Percentiles rank a stretch among this genome's conserved stretches.
These are phyloP conservation scores for Hygrophila difformis DNA, from an alignment of 257 asterid genomes.

Conservation along the genomic window DNA sequence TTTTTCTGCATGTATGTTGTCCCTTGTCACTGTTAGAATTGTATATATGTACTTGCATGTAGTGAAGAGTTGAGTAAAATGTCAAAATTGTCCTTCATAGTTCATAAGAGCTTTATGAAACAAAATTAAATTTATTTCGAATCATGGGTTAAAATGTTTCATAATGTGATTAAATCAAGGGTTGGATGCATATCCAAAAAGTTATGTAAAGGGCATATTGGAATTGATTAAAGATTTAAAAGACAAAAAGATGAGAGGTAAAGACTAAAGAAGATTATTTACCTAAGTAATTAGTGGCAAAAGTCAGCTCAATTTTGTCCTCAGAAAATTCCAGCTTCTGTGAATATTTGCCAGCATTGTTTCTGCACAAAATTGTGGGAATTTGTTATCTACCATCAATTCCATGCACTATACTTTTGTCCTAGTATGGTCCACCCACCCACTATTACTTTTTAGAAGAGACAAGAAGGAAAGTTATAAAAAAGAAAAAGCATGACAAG, in stretches of 20 bases:
- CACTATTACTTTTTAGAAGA: background rate
- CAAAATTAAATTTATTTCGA: too few relatives aligned
- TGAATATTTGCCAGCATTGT: slow-evolving; percentile 95
- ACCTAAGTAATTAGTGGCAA: slow-evolving; percentile 93
- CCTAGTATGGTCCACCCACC: background rate
- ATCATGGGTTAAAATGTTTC: too few relatives aligned
- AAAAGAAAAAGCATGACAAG: background rate
- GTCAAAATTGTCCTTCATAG: too few relatives aligned
- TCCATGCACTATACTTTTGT: background rate
- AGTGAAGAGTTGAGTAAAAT: too few relatives aligned
- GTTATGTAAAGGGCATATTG: too few relatives aligned
- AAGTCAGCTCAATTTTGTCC: slow-evolving; percentile 88
- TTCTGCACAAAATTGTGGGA: slow-evolving; percentile 44
- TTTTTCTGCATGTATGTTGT: background rate
- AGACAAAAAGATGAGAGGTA: background rate
- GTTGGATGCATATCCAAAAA: too few relatives aligned
- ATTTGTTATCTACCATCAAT: slow-evolving; percentile 1
- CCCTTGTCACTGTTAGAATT: too few relatives aligned
- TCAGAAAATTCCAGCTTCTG: slow-evolving; percentile 82
- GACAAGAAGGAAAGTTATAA: slow-evolving; percentile 6
- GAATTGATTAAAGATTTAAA: too few relatives aligned
- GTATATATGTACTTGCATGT: too few relatives aligned
- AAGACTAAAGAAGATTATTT: background rate
- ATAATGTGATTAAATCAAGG: too few relatives aligned
- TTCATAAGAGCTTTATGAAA: too few relatives aligned